These are phyloP conservation scores for Ascochyta clinopodiicola DNA, from an alignment of 2,329 filamentous ascomycete genomes.

Conservation along the genomic window DNA sequence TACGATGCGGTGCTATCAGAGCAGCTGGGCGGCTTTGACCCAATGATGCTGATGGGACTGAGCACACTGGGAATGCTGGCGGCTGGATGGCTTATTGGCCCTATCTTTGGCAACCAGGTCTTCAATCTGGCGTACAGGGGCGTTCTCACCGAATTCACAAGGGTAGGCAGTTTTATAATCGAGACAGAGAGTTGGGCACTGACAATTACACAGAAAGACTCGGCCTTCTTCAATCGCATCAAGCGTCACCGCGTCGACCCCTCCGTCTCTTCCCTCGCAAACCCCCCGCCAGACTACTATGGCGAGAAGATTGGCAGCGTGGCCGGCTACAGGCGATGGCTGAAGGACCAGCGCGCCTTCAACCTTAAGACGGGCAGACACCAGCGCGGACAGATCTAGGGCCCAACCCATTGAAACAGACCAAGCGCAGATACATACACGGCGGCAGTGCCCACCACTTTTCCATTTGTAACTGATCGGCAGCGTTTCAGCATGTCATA, in stretches of 20 bases:
- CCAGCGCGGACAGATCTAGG: slow-evolving; percentile 41
- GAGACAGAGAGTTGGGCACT: not conserved
- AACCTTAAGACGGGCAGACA: slow-evolving; percentile 76
- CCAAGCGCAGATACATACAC: slow-evolving; percentile 8
- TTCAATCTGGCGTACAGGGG: slow-evolving; percentile 79
- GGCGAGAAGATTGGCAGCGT: slow-evolving; percentile 98
- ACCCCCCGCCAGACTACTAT: slow-evolving; percentile 97
- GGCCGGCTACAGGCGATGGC: slow-evolving; percentile 87
- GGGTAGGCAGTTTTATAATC: slow-evolving; percentile 56
- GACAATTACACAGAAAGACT: slow-evolving; percentile 73
- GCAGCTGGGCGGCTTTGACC: slow-evolving; percentile 85
- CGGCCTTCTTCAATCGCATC: slow-evolving; percentile 89
- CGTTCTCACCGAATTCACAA: slow-evolving; percentile 73
- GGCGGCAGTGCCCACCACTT: not conserved
- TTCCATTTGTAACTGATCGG: slow-evolving; percentile 10
- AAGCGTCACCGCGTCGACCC: slow-evolving; percentile 93
- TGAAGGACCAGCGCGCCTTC: slow-evolving; percentile 97
- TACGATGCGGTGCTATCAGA: slow-evolving; percentile 70
- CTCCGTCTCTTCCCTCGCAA: slow-evolving; percentile 83
- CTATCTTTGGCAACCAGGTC: slow-evolving; percentile 77
- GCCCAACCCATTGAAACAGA: slow-evolving; percentile 19
- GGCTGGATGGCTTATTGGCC: slow-evolving; percentile 88
- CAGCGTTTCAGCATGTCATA: slow-evolving; percentile 4
- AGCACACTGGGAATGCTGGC: slow-evolving; percentile 78
- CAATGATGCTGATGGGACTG: slow-evolving; percentile 82